Conservation (phyloP, 2,329 filamentous ascomycete genomes). For the Pezicula neosporulosa region DNA sequence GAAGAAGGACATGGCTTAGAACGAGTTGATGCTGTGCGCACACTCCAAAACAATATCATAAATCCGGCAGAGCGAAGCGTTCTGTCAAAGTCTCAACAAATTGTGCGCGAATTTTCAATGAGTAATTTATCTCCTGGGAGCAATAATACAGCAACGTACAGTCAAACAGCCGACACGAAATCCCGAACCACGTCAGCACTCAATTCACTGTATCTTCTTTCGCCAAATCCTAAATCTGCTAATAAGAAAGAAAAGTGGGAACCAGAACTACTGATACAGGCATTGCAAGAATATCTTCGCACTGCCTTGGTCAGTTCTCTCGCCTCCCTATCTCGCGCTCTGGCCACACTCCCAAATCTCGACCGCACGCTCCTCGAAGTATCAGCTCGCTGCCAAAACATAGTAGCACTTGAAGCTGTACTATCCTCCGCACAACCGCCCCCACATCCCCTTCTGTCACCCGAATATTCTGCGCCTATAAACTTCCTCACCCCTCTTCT, state of each 20-base stretch:
- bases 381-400: slow-evolving; percentile 80
- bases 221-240: slow-evolving; percentile 54
- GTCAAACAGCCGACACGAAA: slow-evolving; percentile 71
- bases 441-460: slow-evolving; percentile 59
- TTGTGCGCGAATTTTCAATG: slow-evolving; percentile 81
- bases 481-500: slow-evolving; percentile 71
- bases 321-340: slow-evolving; percentile 67
- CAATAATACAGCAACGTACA: slow-evolving; percentile 50
- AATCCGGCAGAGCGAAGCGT: slow-evolving; percentile 70
- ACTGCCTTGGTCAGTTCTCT: slow-evolving; percentile 77
- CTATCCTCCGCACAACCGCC: slow-evolving; percentile 67
- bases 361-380: slow-evolving; percentile 82
- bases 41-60: slow-evolving; percentile 66
- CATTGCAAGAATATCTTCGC: slow-evolving; percentile 79
- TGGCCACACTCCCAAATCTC: slow-evolving; percentile 76
- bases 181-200: slow-evolving; percentile 71
- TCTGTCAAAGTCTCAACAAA: slow-evolving; percentile 70
- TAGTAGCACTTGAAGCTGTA: slow-evolving; percentile 81
- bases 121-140: slow-evolving; percentile 45
- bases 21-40: slow-evolving; percentile 67
- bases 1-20: slow-evolving; percentile 77
- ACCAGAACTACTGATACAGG: slow-evolving; percentile 70
- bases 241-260: slow-evolving; percentile 42
- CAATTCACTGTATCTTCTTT: slow-evolving; percentile 76
- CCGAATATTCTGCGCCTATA: slow-evolving; percentile 20